Percentiles rank a stretch among this genome's conserved stretches.
Evolutionary conservation across 352 stramenopile genomes (phyloP).

Genomic region (Phytophthora ramorum): DNA sequence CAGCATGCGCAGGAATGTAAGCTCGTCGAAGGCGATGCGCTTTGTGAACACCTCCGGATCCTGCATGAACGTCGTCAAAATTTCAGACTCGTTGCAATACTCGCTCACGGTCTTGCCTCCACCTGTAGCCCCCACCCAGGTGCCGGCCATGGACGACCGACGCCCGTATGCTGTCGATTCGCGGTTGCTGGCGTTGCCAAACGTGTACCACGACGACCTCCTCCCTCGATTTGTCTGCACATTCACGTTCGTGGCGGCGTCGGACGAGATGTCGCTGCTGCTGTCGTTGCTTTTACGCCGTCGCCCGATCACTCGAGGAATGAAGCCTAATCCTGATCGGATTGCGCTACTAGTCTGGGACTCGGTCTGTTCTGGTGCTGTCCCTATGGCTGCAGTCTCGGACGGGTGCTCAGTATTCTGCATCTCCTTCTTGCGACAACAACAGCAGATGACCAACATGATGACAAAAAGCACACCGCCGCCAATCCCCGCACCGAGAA

Average conservation of each 20-base stretch:
- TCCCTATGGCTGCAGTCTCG: slow-evolving; percentile 18
- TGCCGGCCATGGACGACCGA: slow-evolving; percentile 40
- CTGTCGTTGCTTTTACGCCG: slow-evolving; percentile 21
- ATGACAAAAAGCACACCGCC: slow-evolving; percentile 25
- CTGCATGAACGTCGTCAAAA: slow-evolving; percentile 56
- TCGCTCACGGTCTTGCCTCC: slow-evolving; percentile 61
- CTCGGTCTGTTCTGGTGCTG: slow-evolving; percentile 11
- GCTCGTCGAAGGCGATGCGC: slow-evolving; percentile 66
- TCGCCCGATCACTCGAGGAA: slow-evolving; percentile 27
- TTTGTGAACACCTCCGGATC: slow-evolving; percentile 58
- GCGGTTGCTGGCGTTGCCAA: slow-evolving; percentile 35
- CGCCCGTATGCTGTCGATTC: slow-evolving; percentile 26
- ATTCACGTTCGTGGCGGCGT: slow-evolving; percentile 30
- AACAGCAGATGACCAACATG: slow-evolving; percentile 22
- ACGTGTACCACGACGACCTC: slow-evolving; percentile 43
- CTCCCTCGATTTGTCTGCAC: slow-evolving; percentile 24
- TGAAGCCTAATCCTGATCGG: slow-evolving; percentile 20
- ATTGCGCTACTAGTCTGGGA: slow-evolving; percentile 9
- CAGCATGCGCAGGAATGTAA: slow-evolving; percentile 69
- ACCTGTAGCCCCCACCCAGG: slow-evolving; percentile 27
- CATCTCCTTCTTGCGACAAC: slow-evolving; percentile 31
- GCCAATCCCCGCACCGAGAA: slow-evolving; percentile 22
- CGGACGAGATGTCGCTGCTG: slow-evolving; percentile 29
- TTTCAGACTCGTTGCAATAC: slow-evolving; percentile 68
- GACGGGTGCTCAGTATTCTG: slow-evolving; percentile 1